These are phyloP conservation scores for Colletotrichum camelliae DNA, from an alignment of 2,329 filamentous ascomycete species.

Conservation along the genomic window DNA sequence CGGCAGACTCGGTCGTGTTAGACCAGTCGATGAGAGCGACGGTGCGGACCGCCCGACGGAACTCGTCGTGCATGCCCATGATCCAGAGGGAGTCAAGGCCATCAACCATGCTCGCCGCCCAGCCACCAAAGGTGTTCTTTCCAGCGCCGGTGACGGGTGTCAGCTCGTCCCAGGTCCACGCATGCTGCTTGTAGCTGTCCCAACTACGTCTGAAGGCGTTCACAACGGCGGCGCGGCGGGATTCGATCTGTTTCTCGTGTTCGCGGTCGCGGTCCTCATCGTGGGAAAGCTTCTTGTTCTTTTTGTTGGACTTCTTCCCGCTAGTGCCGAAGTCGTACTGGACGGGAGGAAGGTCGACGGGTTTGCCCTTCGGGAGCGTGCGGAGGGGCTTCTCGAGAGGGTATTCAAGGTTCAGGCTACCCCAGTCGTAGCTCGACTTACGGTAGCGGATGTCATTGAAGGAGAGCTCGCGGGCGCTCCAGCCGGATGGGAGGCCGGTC, in stretches of 20 bases:
- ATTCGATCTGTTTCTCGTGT: constrained; percentile 25
- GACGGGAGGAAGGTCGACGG: constrained; percentile 27
- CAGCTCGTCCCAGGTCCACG: constrained; percentile 64
- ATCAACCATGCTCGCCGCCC: constrained; percentile 65
- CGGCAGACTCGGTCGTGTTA: constrained; percentile 46
- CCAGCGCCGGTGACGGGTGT: constrained; percentile 52
- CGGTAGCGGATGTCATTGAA: constrained; percentile 18
- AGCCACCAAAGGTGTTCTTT: constrained; percentile 56
- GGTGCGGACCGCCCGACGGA: constrained; percentile 53
- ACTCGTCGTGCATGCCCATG: constrained; percentile 63
- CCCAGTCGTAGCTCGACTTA: constrained; percentile 41
- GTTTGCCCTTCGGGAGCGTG: constrained; percentile 38
- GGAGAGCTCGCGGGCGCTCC: not conserved
- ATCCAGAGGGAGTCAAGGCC: constrained; percentile 65
- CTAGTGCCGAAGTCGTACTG: constrained; percentile 34
- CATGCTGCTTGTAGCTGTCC: constrained; percentile 58
- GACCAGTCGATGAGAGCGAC: constrained; percentile 62
- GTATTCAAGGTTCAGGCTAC: constrained; percentile 34
- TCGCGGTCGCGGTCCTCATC: constrained; percentile 32
- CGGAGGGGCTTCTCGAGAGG: constrained; percentile 36
- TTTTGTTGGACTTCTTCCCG: constrained; percentile 3
- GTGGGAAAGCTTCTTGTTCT: constrained; percentile 33
- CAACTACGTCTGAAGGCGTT: constrained; percentile 50
- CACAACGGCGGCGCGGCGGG: constrained; percentile 42
- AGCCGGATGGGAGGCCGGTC: constrained; percentile 6